Evolutionary conservation across 176 grass and related monocot genomes (phyloP), one percentile per base, ranked within the genome.

Genomic region (Aegilops longissima): DNA sequence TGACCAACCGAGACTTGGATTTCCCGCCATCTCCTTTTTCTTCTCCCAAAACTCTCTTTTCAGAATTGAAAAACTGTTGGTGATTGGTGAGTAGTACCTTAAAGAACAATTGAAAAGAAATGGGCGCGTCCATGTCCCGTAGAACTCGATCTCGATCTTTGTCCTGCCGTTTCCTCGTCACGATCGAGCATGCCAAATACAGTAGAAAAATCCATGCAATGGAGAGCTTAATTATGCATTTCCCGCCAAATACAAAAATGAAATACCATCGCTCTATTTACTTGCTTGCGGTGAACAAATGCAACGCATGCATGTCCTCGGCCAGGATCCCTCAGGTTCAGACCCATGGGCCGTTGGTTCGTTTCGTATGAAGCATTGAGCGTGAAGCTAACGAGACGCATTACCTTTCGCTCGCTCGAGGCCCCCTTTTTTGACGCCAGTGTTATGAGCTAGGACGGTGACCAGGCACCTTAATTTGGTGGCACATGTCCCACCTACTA

Each of bases 1-100:
- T 14, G 49, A 91, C 89, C 89, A 85, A 91, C 82, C 86, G 25
- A 85, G 18, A 64, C 90, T 88, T 88, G 86, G 85, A 71, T 85
- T 88, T 91, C 89, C 82, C 82, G 89, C 82, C 85, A 88, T 42
- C 89, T 64, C 61, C 0, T 33, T 59, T 75, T 78, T 20, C 20
- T 5, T 4, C 9, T 3, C 24, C 7, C 24, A 24, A 75, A 75
- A 76, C 14, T 75, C 4, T 6, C n/a, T 36, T 65, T 40, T 21
- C 33, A 16, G 16, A 31, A 72, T 36, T 76, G 35, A 17, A 52
- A 58, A 72, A 14, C 25, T 61, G 13, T 63, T 39, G n/a, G 35
- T 76, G 61, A 49, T 18, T 45, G 25, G 38, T 67, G 40, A 59
- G 12, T 12, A 17, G 67, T 40, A 73, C 5, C 77, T 80, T 58